phyloP scores from a whole-genome alignment of 495 filamentous ascomycete genomes.

The Penicillium ucsense region DNA sequence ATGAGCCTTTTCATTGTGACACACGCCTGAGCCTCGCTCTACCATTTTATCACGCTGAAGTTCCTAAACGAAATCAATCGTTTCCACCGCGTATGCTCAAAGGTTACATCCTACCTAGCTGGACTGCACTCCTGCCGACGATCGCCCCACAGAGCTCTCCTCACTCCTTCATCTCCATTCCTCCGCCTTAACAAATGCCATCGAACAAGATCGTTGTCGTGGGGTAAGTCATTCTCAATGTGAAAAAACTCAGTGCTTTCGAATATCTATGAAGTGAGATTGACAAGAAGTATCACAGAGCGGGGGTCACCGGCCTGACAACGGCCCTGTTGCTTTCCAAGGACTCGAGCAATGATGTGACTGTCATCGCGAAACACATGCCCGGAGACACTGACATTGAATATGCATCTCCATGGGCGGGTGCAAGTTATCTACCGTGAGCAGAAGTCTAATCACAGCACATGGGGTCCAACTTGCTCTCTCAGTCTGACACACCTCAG shows the following conservation, averaged over 20 bases:
- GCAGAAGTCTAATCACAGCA: constrained; percentile 3
- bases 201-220: constrained; percentile 1
- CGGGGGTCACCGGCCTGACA: constrained; percentile 80
- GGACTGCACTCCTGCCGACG: no score
- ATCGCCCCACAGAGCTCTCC: background rate
- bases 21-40: no score
- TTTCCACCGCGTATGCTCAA: no score
- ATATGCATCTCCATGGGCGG: constrained; percentile 90
- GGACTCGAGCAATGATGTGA: constrained; percentile 54
- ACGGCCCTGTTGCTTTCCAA: constrained; percentile 70
- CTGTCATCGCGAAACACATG: constrained; percentile 60
- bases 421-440: constrained; percentile 79
- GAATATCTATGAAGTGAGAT: background rate
- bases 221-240: background rate
- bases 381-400: constrained; percentile 63
- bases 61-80: no score
- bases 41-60: no score
- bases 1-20: no score
- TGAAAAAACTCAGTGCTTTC: background rate
- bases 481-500: constrained; percentile 15
- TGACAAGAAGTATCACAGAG: constrained; percentile 36
- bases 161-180: no score
- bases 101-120: no score
- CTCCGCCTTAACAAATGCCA: background rate
- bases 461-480: background rate